Base-by-base conservation (phyloP, 2,329 filamentous ascomycete genomes). In the Fusarium chlamydosporum region DNA sequence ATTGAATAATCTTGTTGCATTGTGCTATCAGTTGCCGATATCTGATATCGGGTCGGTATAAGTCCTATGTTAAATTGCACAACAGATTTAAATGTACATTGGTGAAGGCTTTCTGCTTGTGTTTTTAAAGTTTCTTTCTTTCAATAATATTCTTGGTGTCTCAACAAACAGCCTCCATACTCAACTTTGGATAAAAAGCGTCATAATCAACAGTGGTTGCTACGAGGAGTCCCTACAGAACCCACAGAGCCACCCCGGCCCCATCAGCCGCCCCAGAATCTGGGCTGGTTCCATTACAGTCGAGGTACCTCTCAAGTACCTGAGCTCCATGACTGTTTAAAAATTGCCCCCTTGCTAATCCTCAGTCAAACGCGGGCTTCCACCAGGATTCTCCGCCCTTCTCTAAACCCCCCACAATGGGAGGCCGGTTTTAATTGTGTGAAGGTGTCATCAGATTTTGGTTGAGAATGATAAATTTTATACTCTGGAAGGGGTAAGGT, bases 331-430 rank as follows among this genome's bases (percentile, higher is more conserved):
- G 23, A 29, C 29, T 62, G 50, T 47, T 51, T 50, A 46, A 52
- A 51, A 38, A 37, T 53, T 37, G 43, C 62, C 65, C 37, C 55
- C 43, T 60, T 60, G 38, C 26, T 47, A 53, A 23, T 53, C 29
- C 37, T 54, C 38, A 27, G 26, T 46, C 31, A 35, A 37, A 31
- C 26, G 26, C 13, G 35, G 40, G 46, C 55, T 56, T 61, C 47
- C 56, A 47, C 48, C 47, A 51, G 42, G 43, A 55, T 62, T 69
- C 66, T 62, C 57, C 48, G 65, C 56, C 61, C 47, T 69, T 69
- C 47, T 52, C 33, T 65, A 23, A 23, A 35, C 37, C 47, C 47
- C 33, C 47, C 23, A 50, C 33, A 29, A 13, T 38, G 16, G 38
- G 34, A 37, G n/a, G 26, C 16, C 40, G 15, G 8, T 18, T 35